Evolutionary conservation across 805 yeast genomes (phyloP), one percentile per base, ranked within the genome.

Genomic region (Candida pseudofarinosa): DNA sequence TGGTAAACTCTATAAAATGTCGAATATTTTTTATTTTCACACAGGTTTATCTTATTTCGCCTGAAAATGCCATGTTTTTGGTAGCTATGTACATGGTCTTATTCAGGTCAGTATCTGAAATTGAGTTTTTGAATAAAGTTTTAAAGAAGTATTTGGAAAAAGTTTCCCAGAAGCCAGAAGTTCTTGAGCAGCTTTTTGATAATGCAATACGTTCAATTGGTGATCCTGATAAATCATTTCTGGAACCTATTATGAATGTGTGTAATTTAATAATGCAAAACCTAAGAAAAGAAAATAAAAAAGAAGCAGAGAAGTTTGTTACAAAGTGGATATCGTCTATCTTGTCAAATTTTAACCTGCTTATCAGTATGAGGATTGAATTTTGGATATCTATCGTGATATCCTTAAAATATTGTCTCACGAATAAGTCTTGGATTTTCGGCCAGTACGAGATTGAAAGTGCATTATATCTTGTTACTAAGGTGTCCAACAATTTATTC

Each of bases 361-460:
- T 8, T 17, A 19, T 35, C 7, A 35, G 12, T 5, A 35, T 35
- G 28, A n/a, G 15, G 6, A 15, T 35, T 7, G 7, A 17, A 6
- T 23, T 6, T 15, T 35, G 38, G 28, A 35, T 42, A 5, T 16
- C 37, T 1, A 41, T 62, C 14, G 39, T 62, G 33, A 19, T 17
- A 2, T 40, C 54, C 2, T 28, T 84, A 19, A 77, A 71, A 45
- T 40, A 52, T 0, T 45, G 77, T 6, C 58, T 84, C 14, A 60
- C 75, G 7, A 76, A 77, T 4, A 72, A 75, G 41, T 51, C 76
- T 0, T 79, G 86, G 83, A 49, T 76, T 1, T 70, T 87, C 38
- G 67, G 78, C 3, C 96, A 88, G 57, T 84, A 83, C 54, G 58
- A 79, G 0, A 62, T 82, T 15, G 96, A 88, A 58, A 53, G 74